Base-by-base conservation (phyloP, 2,329 filamentous ascomycete genomes). In the Xylaria sp. region DNA sequence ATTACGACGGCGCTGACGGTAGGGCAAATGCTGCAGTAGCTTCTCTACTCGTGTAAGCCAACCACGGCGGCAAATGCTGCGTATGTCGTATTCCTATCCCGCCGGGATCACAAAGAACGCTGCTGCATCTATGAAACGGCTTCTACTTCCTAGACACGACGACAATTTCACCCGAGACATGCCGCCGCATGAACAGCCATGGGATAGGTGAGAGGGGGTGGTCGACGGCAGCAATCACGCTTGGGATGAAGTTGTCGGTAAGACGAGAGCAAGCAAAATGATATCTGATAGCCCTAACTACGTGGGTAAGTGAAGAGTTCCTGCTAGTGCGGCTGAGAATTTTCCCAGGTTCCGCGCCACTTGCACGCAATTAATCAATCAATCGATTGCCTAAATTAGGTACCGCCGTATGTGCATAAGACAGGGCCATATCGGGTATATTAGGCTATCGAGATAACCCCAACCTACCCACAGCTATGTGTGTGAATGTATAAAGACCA, bases 251-350 rank as follows among this genome's bases (percentile, higher is more conserved):
- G 24, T 37, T 26, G 8, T 18, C 26, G 37, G 43, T 29, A 24
- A 17, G 44, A 44, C 34, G 34, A 11, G n/a, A 34, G 21, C 42
- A 40, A 48, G 29, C 5, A 13, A 40, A 42, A 17, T 26, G 39
- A 47, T 53, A 56, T 48, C 17, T 42, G 8, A 37, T 29, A 20
- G 26, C 51, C 38, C 39, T 26, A 38, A 13, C 45, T 44, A 49
- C 39, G 22, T 39, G 13, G 43, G 5, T 34, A 34, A 13, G 29
- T 34, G 29, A 34, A n/a, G 29, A 13, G 29, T 34, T 34, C 29
- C 29, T 34, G 29, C 29, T 26, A 24, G 39, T 48, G 55, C 55
- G 55, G 57, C 60, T 61, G 57, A 62, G 57, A 62, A 52, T 52
- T 62, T 60, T 54, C n/a, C n/a, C 52, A 45, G 39, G 39, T 9